Evolutionary conservation across 2,329 filamentous ascomycete species (phyloP).

Genomic region (Colletotrichum noveboracense): DNA sequence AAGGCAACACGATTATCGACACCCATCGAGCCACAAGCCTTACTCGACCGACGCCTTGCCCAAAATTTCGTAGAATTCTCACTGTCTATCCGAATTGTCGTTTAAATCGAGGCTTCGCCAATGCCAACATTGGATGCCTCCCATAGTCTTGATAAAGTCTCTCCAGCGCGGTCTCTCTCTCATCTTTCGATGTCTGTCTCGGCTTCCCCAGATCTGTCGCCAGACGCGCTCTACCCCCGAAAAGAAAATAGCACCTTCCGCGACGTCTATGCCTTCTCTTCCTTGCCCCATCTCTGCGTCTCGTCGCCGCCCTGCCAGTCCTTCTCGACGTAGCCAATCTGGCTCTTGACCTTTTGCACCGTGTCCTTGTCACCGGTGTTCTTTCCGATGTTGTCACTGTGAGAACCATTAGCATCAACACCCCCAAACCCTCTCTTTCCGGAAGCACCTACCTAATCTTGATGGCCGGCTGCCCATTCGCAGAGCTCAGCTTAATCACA

Average conservation of each 20-base stretch:
- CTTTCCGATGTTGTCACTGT: constrained; percentile 82
- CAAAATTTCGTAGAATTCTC: not conserved
- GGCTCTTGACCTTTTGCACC: constrained; percentile 82
- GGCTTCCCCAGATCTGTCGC: not conserved
- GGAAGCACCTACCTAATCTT: constrained; percentile 71
- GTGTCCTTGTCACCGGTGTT: constrained; percentile 87
- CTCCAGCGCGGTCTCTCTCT: not conserved
- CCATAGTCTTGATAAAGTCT: not conserved
- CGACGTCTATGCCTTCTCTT: constrained; percentile 32
- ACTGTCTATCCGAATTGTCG: not conserved
- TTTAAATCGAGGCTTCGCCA: not conserved
- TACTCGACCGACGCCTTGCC: not conserved
- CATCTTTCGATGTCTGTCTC: not conserved
- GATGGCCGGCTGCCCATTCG: constrained; percentile 79
- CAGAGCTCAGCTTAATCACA: constrained; percentile 94
- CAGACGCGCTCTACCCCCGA: constrained; percentile 6
- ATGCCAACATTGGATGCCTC: not conserved
- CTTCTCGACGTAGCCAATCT: constrained; percentile 85
- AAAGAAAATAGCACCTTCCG: not conserved
- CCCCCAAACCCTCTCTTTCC: not conserved
- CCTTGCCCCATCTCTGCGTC: constrained; percentile 77
- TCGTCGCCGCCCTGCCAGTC: constrained; percentile 87
- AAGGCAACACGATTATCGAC: not conserved
- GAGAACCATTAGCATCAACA: not conserved
- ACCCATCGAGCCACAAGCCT: fast-evolving